Evolutionary conservation across 2,329 filamentous ascomycete species (phyloP), one percentile per base, ranked within the genome.

Genomic region (Scedosporium aurantiacum): DNA sequence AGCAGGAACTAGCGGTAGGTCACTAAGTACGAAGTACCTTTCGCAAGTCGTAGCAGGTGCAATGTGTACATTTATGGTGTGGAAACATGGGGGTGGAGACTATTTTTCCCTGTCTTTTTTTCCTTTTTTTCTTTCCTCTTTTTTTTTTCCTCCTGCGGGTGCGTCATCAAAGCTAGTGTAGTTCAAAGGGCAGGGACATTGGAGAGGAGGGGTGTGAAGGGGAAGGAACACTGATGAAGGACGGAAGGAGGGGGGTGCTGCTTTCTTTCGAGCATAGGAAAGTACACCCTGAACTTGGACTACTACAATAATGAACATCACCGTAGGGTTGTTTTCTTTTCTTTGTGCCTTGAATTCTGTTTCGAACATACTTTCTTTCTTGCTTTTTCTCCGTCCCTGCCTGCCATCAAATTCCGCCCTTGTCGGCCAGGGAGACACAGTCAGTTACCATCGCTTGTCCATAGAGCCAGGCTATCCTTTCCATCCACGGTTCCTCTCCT

Each of bases 261-360:
- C n/a, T n/a, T n/a, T n/a, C n/a, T 23, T 54, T 28, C 27, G 59
- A 37, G n/a, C 10, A 21, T 12, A 25, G 25, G 57, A 37, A 10
- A 27, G n/a, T 37, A 23, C 8, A 23, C 8, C 21, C 21, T 14
- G 57, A 10, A 28, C 18, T 3, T 47, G 12, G 18, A 50, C n/a
- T n/a, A 41, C 23, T 28, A 18, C n/a, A 21, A 50, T 14, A 16
- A 61, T 43, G 43, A 58, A 57, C 28, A 57, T 50, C 23, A 32
- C 62, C 37, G 43, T 10, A 27, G n/a, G 27, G 28, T 60, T 32
- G n/a, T 52, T 57, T 21, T n/a, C 54, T 58, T 61, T 58, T 50
- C 54, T 18, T 52, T 57, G 55, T 47, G 21, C 21, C 28, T 62
- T 40, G 18, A 59, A 21, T 52, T 21, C 47, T 21, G 47, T 47